Conservation (phyloP, 345 rosid species). For the Orychophragmus violaceus region DNA sequence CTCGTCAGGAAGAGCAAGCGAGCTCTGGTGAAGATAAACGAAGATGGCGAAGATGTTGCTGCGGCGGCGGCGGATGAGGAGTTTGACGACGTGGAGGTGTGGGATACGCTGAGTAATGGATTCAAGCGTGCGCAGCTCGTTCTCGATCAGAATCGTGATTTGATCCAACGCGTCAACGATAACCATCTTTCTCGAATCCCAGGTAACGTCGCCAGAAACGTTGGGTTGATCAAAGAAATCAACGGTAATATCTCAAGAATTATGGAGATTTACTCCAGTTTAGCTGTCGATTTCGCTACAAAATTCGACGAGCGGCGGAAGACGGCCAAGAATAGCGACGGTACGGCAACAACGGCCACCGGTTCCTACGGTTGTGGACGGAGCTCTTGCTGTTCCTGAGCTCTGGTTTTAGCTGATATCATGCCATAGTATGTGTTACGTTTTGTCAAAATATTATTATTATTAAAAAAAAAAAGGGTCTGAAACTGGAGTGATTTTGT, state of each 20-base stretch:
- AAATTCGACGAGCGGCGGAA: conserved; percentile 20
- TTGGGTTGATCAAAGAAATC: conserved; percentile 53
- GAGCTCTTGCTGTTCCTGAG: conserved; percentile 8
- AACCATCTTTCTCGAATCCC: conserved; percentile 53
- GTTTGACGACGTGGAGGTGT: conserved; percentile 41
- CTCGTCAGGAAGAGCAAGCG: conserved; percentile 13
- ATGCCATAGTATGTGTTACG: background rate
- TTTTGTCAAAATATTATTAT: background rate
- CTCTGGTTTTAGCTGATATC: background rate
- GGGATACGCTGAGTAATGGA: conserved; percentile 40
- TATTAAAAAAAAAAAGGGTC: background rate
- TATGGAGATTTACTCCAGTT: conserved; percentile 49
- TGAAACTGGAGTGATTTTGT: background rate
- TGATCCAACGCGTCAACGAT: conserved; percentile 66
- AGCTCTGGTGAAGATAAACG: conserved; percentile 2
- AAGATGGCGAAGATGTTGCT: background rate
- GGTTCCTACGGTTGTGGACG: conserved; percentile 8
- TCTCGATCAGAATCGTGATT: conserved; percentile 53
- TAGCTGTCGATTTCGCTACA: conserved; percentile 39
- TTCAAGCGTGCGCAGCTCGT: conserved; percentile 49
- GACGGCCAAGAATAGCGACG: conserved; percentile 5
- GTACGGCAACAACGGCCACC: background rate
- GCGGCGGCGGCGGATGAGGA: conserved; percentile 16
- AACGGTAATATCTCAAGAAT: conserved; percentile 59
- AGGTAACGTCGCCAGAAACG: conserved; percentile 59